These are phyloP conservation scores for Hyaloscypha bicolor DNA, from an alignment of 495 filamentous ascomycete genomes.

Conservation along the genomic window DNA sequence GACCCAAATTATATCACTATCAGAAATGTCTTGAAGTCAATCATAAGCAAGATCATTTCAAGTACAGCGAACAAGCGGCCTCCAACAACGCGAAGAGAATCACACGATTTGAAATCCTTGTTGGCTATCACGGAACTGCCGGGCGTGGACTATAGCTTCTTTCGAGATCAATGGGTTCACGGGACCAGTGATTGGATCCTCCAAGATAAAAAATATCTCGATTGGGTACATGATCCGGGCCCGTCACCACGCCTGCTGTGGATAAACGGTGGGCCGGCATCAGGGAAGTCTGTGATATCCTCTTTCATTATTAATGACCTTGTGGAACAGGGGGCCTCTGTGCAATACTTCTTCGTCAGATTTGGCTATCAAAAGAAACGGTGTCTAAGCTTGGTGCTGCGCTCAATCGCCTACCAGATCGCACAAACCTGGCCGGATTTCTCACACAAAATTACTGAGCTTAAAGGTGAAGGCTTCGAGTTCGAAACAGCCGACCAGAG, in stretches of 20 bases:
- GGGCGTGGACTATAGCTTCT: background rate
- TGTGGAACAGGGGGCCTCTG: background rate
- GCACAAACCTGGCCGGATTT: background rate
- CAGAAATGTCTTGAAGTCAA: conserved; percentile 39
- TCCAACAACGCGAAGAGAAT: too few relatives aligned
- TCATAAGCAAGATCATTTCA: background rate
- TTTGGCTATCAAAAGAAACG: background rate
- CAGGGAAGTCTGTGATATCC: background rate
- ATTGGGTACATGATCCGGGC: background rate
- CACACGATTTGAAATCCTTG: too few relatives aligned
- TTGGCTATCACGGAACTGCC: background rate
- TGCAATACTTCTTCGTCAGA: background rate
- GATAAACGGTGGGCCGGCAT: background rate
- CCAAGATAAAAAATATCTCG: background rate
- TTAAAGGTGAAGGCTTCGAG: background rate
- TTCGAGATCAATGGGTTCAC: background rate
- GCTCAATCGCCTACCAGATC: background rate
- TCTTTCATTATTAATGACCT: background rate
- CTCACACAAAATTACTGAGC: background rate
- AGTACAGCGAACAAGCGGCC: background rate
- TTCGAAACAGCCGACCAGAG: background rate
- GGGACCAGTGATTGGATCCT: background rate
- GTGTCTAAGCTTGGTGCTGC: background rate
- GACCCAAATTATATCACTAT: conserved; percentile 47
- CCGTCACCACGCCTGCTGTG: background rate